Conservation (phyloP, 2,329 filamentous ascomycete species). For the Zymoseptoria crescenta region DNA sequence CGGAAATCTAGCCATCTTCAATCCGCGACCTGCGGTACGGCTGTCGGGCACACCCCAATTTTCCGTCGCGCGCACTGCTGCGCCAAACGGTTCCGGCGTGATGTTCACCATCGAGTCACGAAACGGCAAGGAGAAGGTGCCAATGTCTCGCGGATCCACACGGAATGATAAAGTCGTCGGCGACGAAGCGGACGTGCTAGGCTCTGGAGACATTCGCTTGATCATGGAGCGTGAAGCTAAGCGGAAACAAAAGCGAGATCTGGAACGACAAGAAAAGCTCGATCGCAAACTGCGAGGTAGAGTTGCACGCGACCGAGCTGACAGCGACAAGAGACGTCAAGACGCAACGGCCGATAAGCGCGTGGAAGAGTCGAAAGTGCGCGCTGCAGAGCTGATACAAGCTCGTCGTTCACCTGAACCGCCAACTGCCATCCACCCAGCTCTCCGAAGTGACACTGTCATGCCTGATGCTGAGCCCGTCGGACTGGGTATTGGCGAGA, state of each 20-base stretch:
- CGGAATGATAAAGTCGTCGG: conserved; percentile 55
- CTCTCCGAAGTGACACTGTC: conserved; percentile 21
- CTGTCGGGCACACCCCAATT: conserved; percentile 60
- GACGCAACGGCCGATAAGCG: conserved; percentile 49
- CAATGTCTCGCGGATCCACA: conserved; percentile 15
- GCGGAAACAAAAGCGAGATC: conserved; percentile 65
- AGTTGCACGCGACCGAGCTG: conserved; percentile 51
- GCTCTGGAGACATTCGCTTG: conserved; percentile 74
- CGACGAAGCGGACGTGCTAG: conserved; percentile 72
- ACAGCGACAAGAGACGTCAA: conserved; percentile 29
- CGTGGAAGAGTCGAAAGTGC: conserved; percentile 12
- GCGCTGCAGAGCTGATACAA: conserved; percentile 22
- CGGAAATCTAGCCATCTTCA: conserved; percentile 64
- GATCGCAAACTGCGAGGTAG: conserved; percentile 57
- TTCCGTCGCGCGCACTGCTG: conserved; percentile 33
- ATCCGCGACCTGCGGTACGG: conserved; percentile 75
- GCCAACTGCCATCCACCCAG: conserved; percentile 29
- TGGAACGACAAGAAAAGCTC: conserved; percentile 58
- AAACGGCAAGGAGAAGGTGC: conserved; percentile 15
- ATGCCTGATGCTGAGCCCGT: conserved; percentile 14
- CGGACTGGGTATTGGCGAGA: conserved; percentile 26
- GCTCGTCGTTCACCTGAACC: conserved; percentile 17
- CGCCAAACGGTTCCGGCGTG: conserved; percentile 12
- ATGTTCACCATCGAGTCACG: conserved; percentile 17
- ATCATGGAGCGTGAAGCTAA: conserved; percentile 84